Conservation (phyloP, 1,284 basidiomycete genomes). For the Rhodofomes roseus region DNA sequence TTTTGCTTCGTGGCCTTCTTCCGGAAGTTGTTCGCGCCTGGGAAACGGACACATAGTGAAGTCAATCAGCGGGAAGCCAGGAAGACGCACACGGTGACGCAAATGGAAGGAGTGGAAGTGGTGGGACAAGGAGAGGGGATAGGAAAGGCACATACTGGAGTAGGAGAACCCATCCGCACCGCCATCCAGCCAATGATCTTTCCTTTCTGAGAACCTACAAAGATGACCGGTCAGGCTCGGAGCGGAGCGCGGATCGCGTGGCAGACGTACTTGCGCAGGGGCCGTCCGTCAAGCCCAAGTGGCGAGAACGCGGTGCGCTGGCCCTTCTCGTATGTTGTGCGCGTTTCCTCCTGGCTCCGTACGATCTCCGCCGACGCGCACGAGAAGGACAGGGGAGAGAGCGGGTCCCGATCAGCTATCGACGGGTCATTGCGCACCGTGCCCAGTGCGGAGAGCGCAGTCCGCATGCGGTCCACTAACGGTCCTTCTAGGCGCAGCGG, state of each 20-base stretch:
- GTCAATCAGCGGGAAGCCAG: neutral
- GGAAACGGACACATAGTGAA: neutral
- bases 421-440: conserved; percentile 45
- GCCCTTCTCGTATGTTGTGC: conserved; percentile 45
- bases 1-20: conserved; percentile 12
- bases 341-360: conserved; percentile 45
- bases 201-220: conserved; percentile 32
- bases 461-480: conserved; percentile 44
- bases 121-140: conserved; percentile 6
- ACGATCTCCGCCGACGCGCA: conserved; percentile 51
- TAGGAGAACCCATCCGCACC: conserved; percentile 54
- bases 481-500: conserved; percentile 31
- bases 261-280: conserved; percentile 51
- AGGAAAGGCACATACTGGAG: conserved; percentile 47
- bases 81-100: neutral
- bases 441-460: conserved; percentile 50
- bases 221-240: neutral
- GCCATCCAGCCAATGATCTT: conserved; percentile 62
- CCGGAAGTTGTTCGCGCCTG: neutral
- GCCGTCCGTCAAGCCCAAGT: conserved; percentile 51
- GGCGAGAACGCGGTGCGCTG: conserved; percentile 52
- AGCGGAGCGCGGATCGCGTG: neutral
- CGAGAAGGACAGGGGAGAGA: conserved; percentile 64
- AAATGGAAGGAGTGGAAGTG: too few species aligned
- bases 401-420: conserved; percentile 50